Percentiles rank a stretch among this genome's conserved stretches.
phyloP scores from a whole-genome alignment of 257 asterid genomes.

The Cordia subcordata region DNA sequence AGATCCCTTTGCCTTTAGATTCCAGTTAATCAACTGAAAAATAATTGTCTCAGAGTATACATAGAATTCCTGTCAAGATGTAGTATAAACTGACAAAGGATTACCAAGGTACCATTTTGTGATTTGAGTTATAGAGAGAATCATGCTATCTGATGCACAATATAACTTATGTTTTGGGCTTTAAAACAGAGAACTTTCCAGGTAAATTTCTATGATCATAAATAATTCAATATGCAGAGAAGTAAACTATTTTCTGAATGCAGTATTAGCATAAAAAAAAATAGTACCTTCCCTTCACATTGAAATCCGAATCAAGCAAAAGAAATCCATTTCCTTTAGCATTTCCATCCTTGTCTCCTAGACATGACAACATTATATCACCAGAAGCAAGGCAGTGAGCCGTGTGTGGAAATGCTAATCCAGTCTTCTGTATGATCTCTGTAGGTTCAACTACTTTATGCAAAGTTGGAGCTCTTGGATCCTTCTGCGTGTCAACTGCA shows the following conservation, averaged over 20 bases:
- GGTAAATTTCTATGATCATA: no score
- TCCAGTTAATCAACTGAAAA: no score
- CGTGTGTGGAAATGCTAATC: constrained; percentile 94
- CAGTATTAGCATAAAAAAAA: no score
- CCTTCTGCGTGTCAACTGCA: constrained; percentile 74
- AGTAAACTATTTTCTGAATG: not conserved
- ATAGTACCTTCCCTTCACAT: constrained; percentile 90
- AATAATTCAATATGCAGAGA: not conserved
- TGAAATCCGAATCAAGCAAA: constrained; percentile 78
- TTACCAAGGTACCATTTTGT: no score
- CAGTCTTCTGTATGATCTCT: constrained; percentile 69
- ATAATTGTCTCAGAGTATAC: no score
- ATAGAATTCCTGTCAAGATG: no score
- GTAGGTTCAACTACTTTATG: constrained; percentile 77
- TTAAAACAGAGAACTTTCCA: not conserved
- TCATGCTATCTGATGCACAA: no score
- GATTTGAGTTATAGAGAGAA: no score
- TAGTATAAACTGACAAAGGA: no score
- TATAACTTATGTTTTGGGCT: no score
- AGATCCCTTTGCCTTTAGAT: no score
- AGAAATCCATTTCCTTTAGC: constrained; percentile 95
- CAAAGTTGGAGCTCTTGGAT: constrained; percentile 77
- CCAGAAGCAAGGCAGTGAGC: constrained; percentile 99
- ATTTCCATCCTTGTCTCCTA: constrained; percentile 95
- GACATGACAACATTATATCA: constrained; percentile 92